Evolutionary conservation across 2,329 filamentous ascomycete genomes (phyloP).

Genomic region (Penicillium sp.): DNA sequence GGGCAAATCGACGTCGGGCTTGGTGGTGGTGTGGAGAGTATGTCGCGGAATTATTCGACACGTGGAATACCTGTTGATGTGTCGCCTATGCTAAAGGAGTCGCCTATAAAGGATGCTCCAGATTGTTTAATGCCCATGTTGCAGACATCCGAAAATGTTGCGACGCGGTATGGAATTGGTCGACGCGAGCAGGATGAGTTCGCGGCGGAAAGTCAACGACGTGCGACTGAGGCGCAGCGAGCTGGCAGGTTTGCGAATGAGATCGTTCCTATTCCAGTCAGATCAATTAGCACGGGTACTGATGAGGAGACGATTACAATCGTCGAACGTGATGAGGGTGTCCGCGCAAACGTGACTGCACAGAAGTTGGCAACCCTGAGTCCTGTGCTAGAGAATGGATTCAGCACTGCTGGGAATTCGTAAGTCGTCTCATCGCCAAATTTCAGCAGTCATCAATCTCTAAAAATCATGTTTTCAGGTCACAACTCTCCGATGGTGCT

Average conservation of each 20-base stretch:
- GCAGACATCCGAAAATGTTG: conserved; percentile 85
- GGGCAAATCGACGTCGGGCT: conserved; percentile 73
- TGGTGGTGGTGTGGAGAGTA: conserved; percentile 91
- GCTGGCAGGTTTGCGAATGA: conserved; percentile 72
- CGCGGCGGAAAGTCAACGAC: conserved; percentile 70
- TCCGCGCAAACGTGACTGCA: conserved; percentile 64
- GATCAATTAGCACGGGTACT: conserved; percentile 63
- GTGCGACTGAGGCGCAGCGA: conserved; percentile 69
- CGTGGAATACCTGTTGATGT: conserved; percentile 79
- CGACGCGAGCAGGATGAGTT: conserved; percentile 80
- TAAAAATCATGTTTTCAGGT: conserved; percentile 27
- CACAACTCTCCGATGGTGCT: conserved; percentile 84
- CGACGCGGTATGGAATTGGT: conserved; percentile 69
- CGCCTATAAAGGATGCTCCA: conserved; percentile 64
- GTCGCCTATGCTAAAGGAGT: conserved; percentile 71
- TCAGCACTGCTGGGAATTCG: conserved; percentile 80
- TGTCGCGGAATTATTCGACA: conserved; percentile 86
- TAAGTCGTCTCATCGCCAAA: not conserved
- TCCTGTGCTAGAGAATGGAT: conserved; percentile 79
- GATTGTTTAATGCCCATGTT: conserved; percentile 97
- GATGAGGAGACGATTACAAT: conserved; percentile 62
- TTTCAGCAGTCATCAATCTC: not conserved
- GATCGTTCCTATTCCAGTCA: conserved; percentile 76
- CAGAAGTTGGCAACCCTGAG: conserved; percentile 78
- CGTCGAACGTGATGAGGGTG: conserved; percentile 72